Conservation (phyloP, 106 monocot genomes). For the Posidonia australis region DNA sequence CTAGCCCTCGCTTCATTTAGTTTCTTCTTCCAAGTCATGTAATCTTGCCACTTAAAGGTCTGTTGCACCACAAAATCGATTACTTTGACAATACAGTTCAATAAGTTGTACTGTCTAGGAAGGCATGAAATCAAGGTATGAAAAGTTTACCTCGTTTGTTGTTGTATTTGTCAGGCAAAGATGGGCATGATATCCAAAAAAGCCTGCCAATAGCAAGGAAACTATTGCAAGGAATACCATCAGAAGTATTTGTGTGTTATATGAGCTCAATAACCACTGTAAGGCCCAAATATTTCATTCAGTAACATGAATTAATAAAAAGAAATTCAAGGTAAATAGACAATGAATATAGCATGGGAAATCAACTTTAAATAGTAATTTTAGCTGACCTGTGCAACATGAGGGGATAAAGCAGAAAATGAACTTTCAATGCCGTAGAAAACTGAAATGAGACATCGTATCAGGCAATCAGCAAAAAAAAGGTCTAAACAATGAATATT, state of each 20-base stretch:
- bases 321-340: background rate
- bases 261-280: slow-evolving; percentile 77
- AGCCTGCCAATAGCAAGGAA: slow-evolving; percentile 62
- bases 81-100: background rate
- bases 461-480: slow-evolving; percentile 1
- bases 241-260: slow-evolving; percentile 81
- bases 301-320: background rate
- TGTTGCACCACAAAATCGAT: slow-evolving; percentile 12
- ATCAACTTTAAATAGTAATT: background rate
- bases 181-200: slow-evolving; percentile 83
- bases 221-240: slow-evolving; percentile 60
- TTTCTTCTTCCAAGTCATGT: slow-evolving; percentile 75
- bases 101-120: background rate
- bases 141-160: slow-evolving; percentile 71
- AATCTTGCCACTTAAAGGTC: slow-evolving; percentile 98
- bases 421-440: slow-evolving; percentile 84
- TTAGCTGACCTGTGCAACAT: slow-evolving; percentile 64
- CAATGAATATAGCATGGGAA: background rate
- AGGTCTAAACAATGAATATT: background rate
- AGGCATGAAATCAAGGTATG: background rate
- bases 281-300: slow-evolving; percentile 6
- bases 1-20: slow-evolving; percentile 79
- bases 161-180: slow-evolving; percentile 93
- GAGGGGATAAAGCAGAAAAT: slow-evolving; percentile 68
- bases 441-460: slow-evolving; percentile 36